Percentiles rank a stretch among this genome's conserved stretches.
These are phyloP conservation scores for Cornus florida DNA, from an alignment of 148 eudicot species.

Conservation along the genomic window DNA sequence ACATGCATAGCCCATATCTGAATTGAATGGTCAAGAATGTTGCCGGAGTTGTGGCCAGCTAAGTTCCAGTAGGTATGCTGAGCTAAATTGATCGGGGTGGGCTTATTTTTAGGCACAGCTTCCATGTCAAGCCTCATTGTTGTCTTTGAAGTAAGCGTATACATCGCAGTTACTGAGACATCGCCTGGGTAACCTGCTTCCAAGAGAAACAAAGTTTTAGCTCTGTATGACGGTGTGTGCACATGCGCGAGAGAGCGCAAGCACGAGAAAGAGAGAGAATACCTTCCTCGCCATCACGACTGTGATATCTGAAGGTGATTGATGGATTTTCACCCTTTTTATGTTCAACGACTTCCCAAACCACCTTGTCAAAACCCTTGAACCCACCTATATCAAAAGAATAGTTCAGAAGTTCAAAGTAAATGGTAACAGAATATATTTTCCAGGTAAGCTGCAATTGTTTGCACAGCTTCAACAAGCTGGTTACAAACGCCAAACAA, in stretches of 20 bases:
- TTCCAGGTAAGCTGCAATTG: neutral
- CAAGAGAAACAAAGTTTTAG: neutral
- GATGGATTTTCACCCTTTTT: conserved; percentile 75
- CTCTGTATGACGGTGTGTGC: neutral
- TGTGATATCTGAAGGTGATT: conserved; percentile 80
- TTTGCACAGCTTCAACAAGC: neutral
- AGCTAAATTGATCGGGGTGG: conserved; percentile 85
- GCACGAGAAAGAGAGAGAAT: conserved; percentile 5
- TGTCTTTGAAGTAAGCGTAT: conserved; percentile 77
- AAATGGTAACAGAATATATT: neutral
- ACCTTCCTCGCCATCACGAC: conserved; percentile 98
- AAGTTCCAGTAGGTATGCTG: conserved; percentile 97
- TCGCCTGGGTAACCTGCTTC: conserved; percentile 87
- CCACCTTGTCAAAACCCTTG: conserved; percentile 85
- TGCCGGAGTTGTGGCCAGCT: conserved; percentile 81
- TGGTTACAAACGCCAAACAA: too few species aligned
- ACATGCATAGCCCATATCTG: conserved; percentile 71
- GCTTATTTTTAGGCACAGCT: conserved; percentile 81
- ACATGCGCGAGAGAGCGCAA: neutral
- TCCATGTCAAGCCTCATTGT: conserved; percentile 95
- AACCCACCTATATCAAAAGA: conserved; percentile 61
- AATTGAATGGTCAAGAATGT: conserved; percentile 65
- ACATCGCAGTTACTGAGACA: conserved; percentile 74
- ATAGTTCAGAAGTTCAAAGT: conserved; percentile 2
- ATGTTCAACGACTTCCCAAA: conserved; percentile 86